phyloP scores from a whole-genome alignment of 2,329 filamentous ascomycete species.

The Ramularia endophylla region DNA sequence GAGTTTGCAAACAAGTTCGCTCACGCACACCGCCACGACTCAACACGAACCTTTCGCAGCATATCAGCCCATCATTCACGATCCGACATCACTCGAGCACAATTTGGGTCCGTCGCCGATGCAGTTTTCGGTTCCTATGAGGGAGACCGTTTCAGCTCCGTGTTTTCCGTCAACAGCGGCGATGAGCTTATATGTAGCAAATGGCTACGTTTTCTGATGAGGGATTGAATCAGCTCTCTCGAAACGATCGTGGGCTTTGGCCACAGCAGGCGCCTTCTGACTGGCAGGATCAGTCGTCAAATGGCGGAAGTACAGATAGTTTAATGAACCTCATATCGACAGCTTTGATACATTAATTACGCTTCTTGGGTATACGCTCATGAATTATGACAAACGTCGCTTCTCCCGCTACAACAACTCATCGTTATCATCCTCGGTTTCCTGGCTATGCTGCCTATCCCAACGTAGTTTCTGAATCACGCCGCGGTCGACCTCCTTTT shows the following conservation, averaged over 20 bases:
- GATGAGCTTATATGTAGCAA: constrained; percentile 2
- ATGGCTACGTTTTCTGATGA: constrained; percentile 2
- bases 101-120: neutral
- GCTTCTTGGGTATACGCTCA: too few species aligned
- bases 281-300: too few species aligned
- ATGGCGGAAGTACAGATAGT: too few species aligned
- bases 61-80: too few species aligned
- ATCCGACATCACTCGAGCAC: too few species aligned
- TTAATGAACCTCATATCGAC: neutral
- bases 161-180: constrained; percentile 2
- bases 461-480: constrained; percentile 42
- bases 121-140: constrained; percentile 9
- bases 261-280: too few species aligned
- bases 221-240: neutral
- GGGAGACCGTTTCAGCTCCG: constrained; percentile 18
- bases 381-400: too few species aligned
- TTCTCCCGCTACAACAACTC: neutral
- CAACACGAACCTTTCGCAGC: neutral
- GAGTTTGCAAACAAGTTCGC: too few species aligned
- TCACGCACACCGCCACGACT: neutral
- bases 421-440: constrained; percentile 2
- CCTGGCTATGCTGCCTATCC: constrained; percentile 14
- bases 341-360: too few species aligned
- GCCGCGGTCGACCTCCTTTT: constrained; percentile 48
- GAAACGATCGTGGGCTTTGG: neutral